These are phyloP conservation scores for Tetrapyrgos nigripes DNA, from an alignment of 1,284 basidiomycete species.

Conservation along the genomic window DNA sequence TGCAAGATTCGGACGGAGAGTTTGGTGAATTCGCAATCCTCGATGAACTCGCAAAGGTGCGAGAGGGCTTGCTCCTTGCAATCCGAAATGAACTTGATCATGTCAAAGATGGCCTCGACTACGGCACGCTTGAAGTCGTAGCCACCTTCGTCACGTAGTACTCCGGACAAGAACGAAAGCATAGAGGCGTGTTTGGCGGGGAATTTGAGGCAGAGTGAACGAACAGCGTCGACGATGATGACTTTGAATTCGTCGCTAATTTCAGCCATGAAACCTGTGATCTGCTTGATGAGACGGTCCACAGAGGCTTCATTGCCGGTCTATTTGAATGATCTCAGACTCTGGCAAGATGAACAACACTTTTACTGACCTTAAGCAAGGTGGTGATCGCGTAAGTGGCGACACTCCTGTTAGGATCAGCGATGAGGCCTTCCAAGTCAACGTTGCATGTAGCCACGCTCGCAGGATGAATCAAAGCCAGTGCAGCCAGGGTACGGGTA, in stretches of 20 bases:
- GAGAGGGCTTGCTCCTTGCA: constrained; percentile 97
- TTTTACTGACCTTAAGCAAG: constrained; percentile 80
- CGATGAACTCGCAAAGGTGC: constrained; percentile 99
- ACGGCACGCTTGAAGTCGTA: constrained; percentile 99
- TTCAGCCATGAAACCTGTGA: constrained; percentile 98
- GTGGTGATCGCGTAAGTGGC: constrained; percentile 99
- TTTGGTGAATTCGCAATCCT: constrained; percentile 99
- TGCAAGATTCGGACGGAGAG: constrained; percentile 97
- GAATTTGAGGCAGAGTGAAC: constrained; percentile 98
- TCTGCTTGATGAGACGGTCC: constrained; percentile 99
- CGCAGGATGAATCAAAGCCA: constrained; percentile 84
- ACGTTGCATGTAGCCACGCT: constrained; percentile 95
- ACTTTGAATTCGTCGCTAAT: constrained; percentile 99
- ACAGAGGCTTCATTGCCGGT: constrained; percentile 99
- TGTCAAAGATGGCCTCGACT: constrained; percentile 99
- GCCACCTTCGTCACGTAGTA: constrained; percentile 96
- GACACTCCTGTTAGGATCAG: constrained; percentile 95
- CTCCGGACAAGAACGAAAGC: constrained; percentile 94
- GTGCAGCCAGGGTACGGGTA: constrained; percentile 91
- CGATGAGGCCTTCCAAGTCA: constrained; percentile 97
- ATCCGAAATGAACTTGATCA: constrained; percentile 98
- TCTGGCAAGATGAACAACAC: constrained; percentile 3
- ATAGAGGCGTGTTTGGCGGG: constrained; percentile 95
- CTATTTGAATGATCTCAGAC: constrained; percentile 41
- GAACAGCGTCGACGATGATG: constrained; percentile 98